A percentile compares a stretch with the other conserved stretches of the same genome.
Evolutionary conservation across 2,329 filamentous ascomycete genomes (phyloP).

Genomic region (Hirsutella rhossiliensis): DNA sequence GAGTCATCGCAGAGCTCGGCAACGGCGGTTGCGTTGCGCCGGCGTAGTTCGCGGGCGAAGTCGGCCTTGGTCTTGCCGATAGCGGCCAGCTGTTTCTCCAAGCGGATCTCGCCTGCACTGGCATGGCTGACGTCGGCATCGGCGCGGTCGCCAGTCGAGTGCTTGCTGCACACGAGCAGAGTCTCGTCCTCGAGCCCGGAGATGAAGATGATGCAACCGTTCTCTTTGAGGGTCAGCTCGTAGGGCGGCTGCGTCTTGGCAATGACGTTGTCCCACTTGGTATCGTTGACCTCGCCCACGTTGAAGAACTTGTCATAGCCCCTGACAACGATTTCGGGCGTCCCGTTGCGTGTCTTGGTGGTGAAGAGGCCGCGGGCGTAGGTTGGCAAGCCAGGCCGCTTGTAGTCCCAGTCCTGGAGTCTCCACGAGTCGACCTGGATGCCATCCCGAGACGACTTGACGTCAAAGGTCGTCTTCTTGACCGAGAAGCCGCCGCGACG

Average conservation of each 20-base stretch:
- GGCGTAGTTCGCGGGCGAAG: constrained; percentile 61
- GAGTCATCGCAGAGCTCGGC: constrained; percentile 92
- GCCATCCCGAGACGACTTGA: constrained; percentile 49
- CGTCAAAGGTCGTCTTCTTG: constrained; percentile 67
- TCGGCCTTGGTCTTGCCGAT: constrained; percentile 71
- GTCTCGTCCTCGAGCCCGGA: constrained; percentile 82
- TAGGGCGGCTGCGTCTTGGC: constrained; percentile 73
- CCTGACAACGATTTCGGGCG: constrained; percentile 68
- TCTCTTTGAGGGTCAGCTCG: constrained; percentile 93
- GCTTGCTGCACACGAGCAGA: constrained; percentile 95
- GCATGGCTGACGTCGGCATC: constrained; percentile 73
- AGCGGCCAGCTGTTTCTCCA: constrained; percentile 65
- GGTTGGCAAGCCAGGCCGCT: constrained; percentile 71
- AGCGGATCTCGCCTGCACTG: constrained; percentile 66
- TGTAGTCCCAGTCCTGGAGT: constrained; percentile 94
- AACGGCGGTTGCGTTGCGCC: constrained; percentile 84
- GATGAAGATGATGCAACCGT: constrained; percentile 99
- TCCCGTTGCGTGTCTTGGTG: constrained; percentile 50
- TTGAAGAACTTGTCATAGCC: constrained; percentile 99
- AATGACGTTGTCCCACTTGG: constrained; percentile 72
- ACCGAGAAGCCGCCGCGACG: constrained; percentile 53
- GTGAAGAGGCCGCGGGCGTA: constrained; percentile 94
- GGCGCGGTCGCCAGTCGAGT: constrained; percentile 74
- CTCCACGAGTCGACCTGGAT: constrained; percentile 81
- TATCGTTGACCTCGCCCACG: constrained; percentile 66